These are phyloP conservation scores for Hypoxylon subgilvum DNA, from an alignment of 495 filamentous ascomycete species.

Conservation along the genomic window DNA sequence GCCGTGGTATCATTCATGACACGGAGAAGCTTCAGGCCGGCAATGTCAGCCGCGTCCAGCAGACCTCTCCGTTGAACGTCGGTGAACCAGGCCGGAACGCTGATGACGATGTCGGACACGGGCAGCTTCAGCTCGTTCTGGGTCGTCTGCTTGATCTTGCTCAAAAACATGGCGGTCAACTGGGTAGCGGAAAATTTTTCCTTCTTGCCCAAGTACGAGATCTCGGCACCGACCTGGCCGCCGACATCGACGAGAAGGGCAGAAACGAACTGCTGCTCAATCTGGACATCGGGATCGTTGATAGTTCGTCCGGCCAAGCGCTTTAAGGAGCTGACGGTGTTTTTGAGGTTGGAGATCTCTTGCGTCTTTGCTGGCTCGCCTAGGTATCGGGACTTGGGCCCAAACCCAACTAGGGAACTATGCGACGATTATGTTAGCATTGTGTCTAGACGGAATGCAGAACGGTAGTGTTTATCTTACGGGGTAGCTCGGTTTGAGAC, in stretches of 20 bases:
- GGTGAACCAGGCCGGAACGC: conserved; percentile 96
- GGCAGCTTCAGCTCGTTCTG: conserved; percentile 86
- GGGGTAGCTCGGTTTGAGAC: conserved; percentile 98
- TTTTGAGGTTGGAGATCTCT: conserved; percentile 99
- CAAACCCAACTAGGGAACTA: conserved; percentile 94
- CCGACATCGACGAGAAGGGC: conserved; percentile 85
- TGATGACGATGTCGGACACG: conserved; percentile 93
- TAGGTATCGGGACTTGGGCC: conserved; percentile 87
- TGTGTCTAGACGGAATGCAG: neutral
- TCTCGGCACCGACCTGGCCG: conserved; percentile 93
- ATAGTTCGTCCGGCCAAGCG: conserved; percentile 84
- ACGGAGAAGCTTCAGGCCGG: conserved; percentile 88
- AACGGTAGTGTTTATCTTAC: conserved; percentile 64
- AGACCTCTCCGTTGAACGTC: conserved; percentile 88
- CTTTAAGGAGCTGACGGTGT: conserved; percentile 92
- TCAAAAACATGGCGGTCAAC: conserved; percentile 91
- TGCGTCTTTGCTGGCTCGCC: conserved; percentile 97
- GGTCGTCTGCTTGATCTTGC: conserved; percentile 89
- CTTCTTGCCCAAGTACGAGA: conserved; percentile 92
- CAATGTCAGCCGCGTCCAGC: conserved; percentile 92
- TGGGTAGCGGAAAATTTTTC: conserved; percentile 90
- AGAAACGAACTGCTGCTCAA: conserved; percentile 92
- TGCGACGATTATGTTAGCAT: conserved; percentile 24
- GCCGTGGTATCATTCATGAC: conserved; percentile 99
- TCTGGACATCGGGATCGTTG: conserved; percentile 87